Conservation (phyloP, 2,329 filamentous ascomycete genomes). For the Elsinoe arachidis region DNA sequence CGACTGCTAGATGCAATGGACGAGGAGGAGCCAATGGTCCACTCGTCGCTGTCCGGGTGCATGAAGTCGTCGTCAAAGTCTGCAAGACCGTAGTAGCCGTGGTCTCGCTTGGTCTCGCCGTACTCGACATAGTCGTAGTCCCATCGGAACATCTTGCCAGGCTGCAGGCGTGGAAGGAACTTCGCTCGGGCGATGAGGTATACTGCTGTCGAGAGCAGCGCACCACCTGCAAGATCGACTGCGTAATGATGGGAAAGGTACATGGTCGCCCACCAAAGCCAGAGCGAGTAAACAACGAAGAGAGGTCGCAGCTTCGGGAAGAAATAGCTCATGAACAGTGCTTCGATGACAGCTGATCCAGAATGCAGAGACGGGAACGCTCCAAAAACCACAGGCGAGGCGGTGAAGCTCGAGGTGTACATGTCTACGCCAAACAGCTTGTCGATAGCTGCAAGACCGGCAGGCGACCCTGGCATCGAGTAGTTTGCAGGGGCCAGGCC, state of each 20-base stretch:
- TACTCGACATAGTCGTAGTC: constrained; percentile 90
- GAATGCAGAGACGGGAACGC: constrained; percentile 92
- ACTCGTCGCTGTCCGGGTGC: constrained; percentile 67
- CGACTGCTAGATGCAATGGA: constrained; percentile 58
- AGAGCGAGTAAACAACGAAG: constrained; percentile 76
- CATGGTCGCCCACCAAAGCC: constrained; percentile 99
- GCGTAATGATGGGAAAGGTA: constrained; percentile 97
- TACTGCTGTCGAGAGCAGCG: constrained; percentile 51
- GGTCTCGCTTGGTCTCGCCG: constrained; percentile 50
- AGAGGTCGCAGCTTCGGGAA: constrained; percentile 75
- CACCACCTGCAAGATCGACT: constrained; percentile 81
- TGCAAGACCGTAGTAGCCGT: constrained; percentile 47
- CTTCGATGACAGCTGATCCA: constrained; percentile 79
- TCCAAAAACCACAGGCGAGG: constrained; percentile 84
- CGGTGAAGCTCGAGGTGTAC: constrained; percentile 87
- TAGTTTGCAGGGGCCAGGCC: constrained; percentile 87
- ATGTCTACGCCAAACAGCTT: constrained; percentile 82
- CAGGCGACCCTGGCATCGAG: constrained; percentile 80
- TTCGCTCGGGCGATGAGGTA: constrained; percentile 76
- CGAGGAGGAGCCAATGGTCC: constrained; percentile 80
- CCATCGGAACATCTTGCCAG: constrained; percentile 82
- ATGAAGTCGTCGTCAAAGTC: constrained; percentile 44
- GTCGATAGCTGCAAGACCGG: constrained; percentile 81
- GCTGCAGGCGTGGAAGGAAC: constrained; percentile 73
- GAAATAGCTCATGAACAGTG: constrained; percentile 84